phyloP scores from a whole-genome alignment of 2,329 filamentous ascomycete species.

The Byssoonygena ceratinophila region DNA sequence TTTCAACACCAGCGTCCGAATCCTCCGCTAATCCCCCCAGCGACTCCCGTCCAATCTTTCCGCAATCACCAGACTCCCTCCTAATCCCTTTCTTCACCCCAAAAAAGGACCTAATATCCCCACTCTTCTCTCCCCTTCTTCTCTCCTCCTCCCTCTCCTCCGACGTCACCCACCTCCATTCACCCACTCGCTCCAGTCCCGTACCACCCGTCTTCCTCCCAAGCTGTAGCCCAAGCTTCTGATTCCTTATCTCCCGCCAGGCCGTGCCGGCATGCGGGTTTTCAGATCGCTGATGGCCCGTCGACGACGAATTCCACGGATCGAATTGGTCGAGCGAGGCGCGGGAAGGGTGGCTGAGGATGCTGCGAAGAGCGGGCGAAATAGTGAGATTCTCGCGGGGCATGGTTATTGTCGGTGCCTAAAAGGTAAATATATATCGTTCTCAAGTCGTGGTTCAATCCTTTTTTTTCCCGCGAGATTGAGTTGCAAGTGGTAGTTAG shows the following conservation, averaged over 20 bases:
- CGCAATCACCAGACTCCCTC: background rate
- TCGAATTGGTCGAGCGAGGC: constrained; percentile 21
- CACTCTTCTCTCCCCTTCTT: constrained; percentile 23
- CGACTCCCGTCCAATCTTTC: background rate
- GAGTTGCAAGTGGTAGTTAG: too few species aligned
- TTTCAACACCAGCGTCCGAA: background rate
- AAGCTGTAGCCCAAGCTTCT: constrained; percentile 16
- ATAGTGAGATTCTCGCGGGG: constrained; percentile 19
- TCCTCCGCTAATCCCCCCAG: constrained; percentile 12
- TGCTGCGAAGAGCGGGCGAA: constrained; percentile 18
- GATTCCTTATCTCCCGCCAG: constrained; percentile 17
- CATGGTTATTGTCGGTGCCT: constrained; percentile 7
- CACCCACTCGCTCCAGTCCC: constrained; percentile 39
- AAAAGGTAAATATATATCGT: too few species aligned
- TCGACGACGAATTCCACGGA: constrained; percentile 18
- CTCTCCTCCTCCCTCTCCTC: constrained; percentile 19
- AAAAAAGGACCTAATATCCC: constrained; percentile 40
- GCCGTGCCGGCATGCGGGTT: constrained; percentile 15
- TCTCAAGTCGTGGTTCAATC: too few species aligned
- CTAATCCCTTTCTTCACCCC: constrained; percentile 35
- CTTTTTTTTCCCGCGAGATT: too few species aligned
- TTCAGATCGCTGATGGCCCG: constrained; percentile 20
- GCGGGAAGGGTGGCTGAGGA: constrained; percentile 18
- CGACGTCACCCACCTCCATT: constrained; percentile 40
- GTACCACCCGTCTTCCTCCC: constrained; percentile 9